phyloP scores from a whole-genome alignment of 148 eudicot genomes.

The Rhododendron henanense region DNA sequence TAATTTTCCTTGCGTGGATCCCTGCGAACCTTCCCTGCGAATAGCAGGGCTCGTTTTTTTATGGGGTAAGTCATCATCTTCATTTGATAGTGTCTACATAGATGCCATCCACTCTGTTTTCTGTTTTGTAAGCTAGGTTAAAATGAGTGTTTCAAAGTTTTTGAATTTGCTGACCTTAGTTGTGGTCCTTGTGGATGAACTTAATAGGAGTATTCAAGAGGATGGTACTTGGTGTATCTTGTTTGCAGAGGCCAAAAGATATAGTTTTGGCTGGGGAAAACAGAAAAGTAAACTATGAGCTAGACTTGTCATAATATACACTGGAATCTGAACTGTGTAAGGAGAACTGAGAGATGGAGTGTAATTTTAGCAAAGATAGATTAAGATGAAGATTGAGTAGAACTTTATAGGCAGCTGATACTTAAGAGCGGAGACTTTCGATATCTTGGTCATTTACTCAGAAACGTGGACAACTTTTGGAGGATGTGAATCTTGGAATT shows the following conservation, averaged over 20 bases:
- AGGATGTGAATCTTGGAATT: not conserved
- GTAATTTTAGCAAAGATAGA: not conserved
- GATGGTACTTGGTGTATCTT: not conserved
- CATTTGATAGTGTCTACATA: not conserved
- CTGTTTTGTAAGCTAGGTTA: not conserved
- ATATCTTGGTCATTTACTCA: not conserved
- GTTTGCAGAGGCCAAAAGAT: not conserved
- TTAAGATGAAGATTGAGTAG: not conserved
- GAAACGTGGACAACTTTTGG: not conserved
- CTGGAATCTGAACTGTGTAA: not conserved
- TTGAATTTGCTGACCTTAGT: not conserved
- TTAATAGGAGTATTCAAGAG: not conserved
- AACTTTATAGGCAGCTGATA: not conserved
- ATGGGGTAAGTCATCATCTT: constrained; percentile 61
- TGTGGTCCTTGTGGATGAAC: not conserved
- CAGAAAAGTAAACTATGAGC: not conserved
- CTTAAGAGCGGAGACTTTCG: not conserved
- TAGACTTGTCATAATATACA: not conserved
- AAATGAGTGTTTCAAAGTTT: not conserved
- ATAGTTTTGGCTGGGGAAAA: not conserved
- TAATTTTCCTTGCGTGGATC: no score
- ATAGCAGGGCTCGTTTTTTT: no score
- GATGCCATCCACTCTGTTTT: not conserved
- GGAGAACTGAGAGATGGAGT: not conserved
- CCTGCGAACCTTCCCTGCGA: no score